Base-by-base conservation (phyloP, 768 basidiomycete species). In the Boletus sp. region DNA sequence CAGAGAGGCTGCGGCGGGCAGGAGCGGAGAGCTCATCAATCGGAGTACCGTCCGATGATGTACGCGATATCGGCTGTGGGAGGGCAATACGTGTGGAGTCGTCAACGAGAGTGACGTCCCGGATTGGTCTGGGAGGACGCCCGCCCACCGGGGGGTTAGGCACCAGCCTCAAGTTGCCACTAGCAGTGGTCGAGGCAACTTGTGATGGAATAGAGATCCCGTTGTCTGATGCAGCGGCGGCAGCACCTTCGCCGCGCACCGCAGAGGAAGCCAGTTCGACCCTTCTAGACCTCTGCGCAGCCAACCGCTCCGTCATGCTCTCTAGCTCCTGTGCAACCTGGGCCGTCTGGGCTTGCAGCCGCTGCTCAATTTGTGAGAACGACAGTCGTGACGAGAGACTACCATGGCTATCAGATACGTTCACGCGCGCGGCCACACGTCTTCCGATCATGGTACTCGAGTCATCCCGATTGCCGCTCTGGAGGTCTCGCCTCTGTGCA, bases 361-460 rank as follows among this genome's bases (percentile, higher is more conserved):
- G 64, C 40, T 70, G 70, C 35, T 70, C 70, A 1, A 73, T 51
- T 41, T 56, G 64, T 35, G 65, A 57, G 33, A 65, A 41, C 40
- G 68, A 53, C 7, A 62, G 50, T 38, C 65, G 57, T 13, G 62
- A 55, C 29, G 53, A 61, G 45, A 60, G 59, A 32, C 55, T 55
- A 17, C 47, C 40, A 1, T 58, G 66, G n/a, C 48, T 35, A 6
- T 68, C 60, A 33, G 66, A 47, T 35, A 60, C 54, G 30, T 54
- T 60, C 19, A 61, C 50, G 50, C 70, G 70, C 3, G 72, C 72
- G 4, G 70, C 67, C 40, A 71, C 70, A 37, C 69, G 70, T 27
- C 72, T 65, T 34, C 70, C 70, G 17, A 73, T 72, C 68, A 70
- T 66, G 5, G 70, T 71, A 10, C 58, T 68, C 15, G 72, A 56